Base-by-base conservation (phyloP, 2,329 filamentous ascomycete genomes). In the Metarhizium robertsii region DNA sequence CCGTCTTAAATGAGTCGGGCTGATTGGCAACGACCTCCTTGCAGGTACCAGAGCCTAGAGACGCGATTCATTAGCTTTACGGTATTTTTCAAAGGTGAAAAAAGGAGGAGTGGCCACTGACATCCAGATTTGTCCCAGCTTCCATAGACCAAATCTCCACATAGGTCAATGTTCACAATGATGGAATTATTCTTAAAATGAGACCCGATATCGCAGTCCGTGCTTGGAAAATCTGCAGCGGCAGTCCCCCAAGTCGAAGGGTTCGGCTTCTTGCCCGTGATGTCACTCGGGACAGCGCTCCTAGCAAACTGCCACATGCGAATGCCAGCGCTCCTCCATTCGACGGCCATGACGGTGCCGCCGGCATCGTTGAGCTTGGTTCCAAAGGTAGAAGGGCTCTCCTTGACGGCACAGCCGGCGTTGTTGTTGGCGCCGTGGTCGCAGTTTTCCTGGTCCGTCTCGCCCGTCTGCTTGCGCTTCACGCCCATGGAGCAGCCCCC, bases 141-240 rank as follows among this genome's bases (percentile, higher is more conserved):
- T 3, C 69, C 70, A 49, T 77, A 76, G 3, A 78, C 79, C 60
- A 80, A 73, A 45, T 78, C 67, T 0, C 84, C 85, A 60, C 84
- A 87, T 7, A 87, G 68, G 65, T 84, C 80, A 59, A 87, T 86
- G 62, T 87, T 86, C 46, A 77, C 77, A 59, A 87, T 76, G 61
- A 87, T 86, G 60, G 80, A 84, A 65, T 85, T 78, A 62, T 87
- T 87, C 54, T 68, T 73, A 66, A 87, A 87, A 62, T 86, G 81
- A 4, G 69, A 72, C 6, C 68, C 66, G 52, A 87, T 80, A 57
- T 83, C 71, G 68, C 84, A 87, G 49, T 79, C 67, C 0, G 84
- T 87, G 61, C 71, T 75, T 14, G 85, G 85, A 65, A 87, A 87
- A 57, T 88, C 85, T 1, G 85, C 83, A 6, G 79, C 62, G 1